Conservation (phyloP, 306 rosid species). For the Casuarina cunninghamiana region DNA sequence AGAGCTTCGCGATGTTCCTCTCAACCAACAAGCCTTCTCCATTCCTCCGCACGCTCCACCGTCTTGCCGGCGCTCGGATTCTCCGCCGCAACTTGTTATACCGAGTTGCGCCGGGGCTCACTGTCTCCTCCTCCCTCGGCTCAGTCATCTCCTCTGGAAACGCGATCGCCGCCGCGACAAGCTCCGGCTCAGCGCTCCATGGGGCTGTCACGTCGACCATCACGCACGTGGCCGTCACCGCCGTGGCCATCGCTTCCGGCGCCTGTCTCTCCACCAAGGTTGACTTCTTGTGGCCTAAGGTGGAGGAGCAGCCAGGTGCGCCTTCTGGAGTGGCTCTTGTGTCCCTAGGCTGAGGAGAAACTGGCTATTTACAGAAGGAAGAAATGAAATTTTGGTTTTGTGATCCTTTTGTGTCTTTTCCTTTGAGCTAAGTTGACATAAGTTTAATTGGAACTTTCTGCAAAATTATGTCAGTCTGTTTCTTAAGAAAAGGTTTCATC, state of each 20-base stretch:
- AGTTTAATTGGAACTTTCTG: not conserved
- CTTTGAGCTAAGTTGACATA: not conserved
- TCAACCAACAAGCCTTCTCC: conserved; percentile 45
- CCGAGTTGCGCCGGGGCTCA: conserved; percentile 41
- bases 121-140: conserved; percentile 56
- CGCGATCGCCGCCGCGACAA: conserved; percentile 76
- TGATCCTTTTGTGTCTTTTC: not conserved
- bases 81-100: conserved; percentile 51
- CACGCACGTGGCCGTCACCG: conserved; percentile 95
- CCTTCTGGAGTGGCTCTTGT: not conserved
- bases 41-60: conserved; percentile 38
- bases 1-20: conserved; percentile 38
- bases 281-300: conserved; percentile 94
- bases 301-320: conserved; percentile 76
- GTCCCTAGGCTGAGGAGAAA: not conserved
- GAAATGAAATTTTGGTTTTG: not conserved
- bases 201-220: conserved; percentile 90
- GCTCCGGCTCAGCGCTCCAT: conserved; percentile 55
- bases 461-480: not conserved
- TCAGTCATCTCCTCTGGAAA: conserved; percentile 63
- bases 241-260: conserved; percentile 95
- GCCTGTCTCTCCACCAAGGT: conserved; percentile 96
- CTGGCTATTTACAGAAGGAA: not conserved
- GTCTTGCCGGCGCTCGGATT: conserved; percentile 29
- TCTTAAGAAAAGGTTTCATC: not conserved